Base-by-base conservation (phyloP, 140 eudicot species). In the Stevia rebaudiana region DNA sequence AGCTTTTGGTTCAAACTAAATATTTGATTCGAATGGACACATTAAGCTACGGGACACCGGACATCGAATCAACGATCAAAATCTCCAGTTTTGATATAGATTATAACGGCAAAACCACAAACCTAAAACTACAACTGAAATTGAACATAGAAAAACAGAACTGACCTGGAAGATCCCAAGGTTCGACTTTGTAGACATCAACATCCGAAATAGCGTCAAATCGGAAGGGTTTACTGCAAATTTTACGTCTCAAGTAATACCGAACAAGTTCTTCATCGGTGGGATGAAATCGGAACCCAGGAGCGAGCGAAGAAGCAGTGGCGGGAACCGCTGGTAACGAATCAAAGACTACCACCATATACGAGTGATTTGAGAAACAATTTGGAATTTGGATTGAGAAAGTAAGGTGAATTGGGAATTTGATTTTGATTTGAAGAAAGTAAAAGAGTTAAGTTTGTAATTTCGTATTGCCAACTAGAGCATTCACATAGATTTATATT, bases 161-260 rank as follows among this genome's bases (percentile, higher is more conserved):
- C 63, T 22, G 9, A 90, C 98, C 81, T 22, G 98, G 98, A 25
- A 90, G 94, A 69, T 87, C 94, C 90, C 94, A 59, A 0, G 65
- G 65, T 43, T 59, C 65, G 2, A 59, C 65, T 59, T 59, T 59
- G n/a, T 59, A 59, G 13, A 59, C 65, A 1, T 59, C 95, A 50
- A 87, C 70, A 5, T 87, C 95, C 1, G 88, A 74, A 39, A 87
- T 87, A 1, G 88, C 88, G 44, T 84, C 92, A 25, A 79, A 74
- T 3, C 82, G 79, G 6, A 87, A 84, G 24, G 78, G 68, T 41
- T 77, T 83, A 2, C 86, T 79, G 56, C 78, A 71, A 44, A 81
- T 61, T 72, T 87, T 84, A 31, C 88, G 73, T 74, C 81, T 50
- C 11, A 84, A 42, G 53, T 87, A 87, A 56, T 81, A 87, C 23